phyloP scores from a whole-genome alignment of 768 basidiomycete genomes.

The Tephrocybe sp. region DNA sequence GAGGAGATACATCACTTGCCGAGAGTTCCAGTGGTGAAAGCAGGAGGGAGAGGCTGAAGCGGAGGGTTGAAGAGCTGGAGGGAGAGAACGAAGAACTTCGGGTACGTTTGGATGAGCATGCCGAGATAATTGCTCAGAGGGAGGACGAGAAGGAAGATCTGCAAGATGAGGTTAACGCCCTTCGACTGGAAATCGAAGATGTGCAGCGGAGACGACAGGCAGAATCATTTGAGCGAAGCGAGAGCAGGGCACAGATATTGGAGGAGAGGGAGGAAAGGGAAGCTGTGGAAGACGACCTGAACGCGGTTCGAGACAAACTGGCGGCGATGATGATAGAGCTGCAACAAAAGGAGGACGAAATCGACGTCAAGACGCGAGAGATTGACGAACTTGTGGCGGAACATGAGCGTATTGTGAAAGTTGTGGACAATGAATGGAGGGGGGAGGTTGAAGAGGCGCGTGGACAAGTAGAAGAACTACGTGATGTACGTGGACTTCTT shows the following conservation, averaged over 20 bases:
- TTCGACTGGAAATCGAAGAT: conserved; percentile 67
- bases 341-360: conserved; percentile 83
- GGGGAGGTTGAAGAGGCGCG: conserved; percentile 83
- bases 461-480: conserved; percentile 75
- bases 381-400: conserved; percentile 76
- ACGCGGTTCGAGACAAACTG: conserved; percentile 69
- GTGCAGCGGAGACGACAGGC: conserved; percentile 58
- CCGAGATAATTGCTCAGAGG: conserved; percentile 48
- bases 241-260: conserved; percentile 66
- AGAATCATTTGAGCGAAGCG: conserved; percentile 65
- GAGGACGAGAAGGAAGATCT: conserved; percentile 77
- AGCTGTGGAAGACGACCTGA: conserved; percentile 75
- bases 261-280: conserved; percentile 76
- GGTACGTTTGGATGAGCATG: conserved; percentile 54
- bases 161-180: conserved; percentile 58
- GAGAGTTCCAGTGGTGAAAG: conserved; percentile 39
- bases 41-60: conserved; percentile 41
- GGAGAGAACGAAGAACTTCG: conserved; percentile 63
- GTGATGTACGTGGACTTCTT: conserved; percentile 48
- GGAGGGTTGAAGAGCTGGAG: conserved; percentile 56
- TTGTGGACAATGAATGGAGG: conserved; percentile 82
- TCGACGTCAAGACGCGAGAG: conserved; percentile 74
- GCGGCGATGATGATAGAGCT: conserved; percentile 81
- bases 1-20: conserved; percentile 38
- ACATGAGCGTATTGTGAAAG: conserved; percentile 67